Evolutionary conservation across 2,329 filamentous ascomycete genomes (phyloP), one percentile per base, ranked within the genome.

Genomic region (Exophiala xenobiotica): DNA sequence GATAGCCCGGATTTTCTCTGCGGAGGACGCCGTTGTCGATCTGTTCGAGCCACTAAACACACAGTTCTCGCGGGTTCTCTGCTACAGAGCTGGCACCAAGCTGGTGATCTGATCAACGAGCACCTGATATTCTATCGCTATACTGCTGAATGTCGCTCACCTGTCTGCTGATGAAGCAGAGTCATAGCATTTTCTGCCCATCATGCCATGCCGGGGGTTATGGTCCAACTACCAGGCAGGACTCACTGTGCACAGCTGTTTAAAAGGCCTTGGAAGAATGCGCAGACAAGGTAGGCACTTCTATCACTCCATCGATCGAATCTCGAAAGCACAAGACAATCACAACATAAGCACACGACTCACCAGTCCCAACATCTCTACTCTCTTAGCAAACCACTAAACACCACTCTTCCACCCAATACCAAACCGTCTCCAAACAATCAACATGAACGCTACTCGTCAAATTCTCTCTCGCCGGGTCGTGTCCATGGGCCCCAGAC

Each of bases 361-460:
- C n/a, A n/a, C n/a, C n/a, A n/a, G n/a, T n/a, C n/a, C n/a, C n/a
- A n/a, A n/a, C n/a, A n/a, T n/a, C n/a, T n/a, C n/a, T n/a, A n/a
- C n/a, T n/a, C n/a, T n/a, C n/a, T n/a, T n/a, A n/a, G n/a, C n/a
- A n/a, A 7, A 33, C 24, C 51, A 46, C 44, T 37, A 11, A 26
- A 18, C 29, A 51, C 31, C 48, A 19, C 20, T 24, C 18, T 33
- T 19, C 19, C 43, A 46, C 27, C 42, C 31, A 51, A 24, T 38
- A 47, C 33, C 27, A 31, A 12, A 23, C 9, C 46, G 14, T 22
- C 20, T 27, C 31, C 31, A 29, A 31, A 20, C 27, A 16, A 35
- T 40, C 49, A 53, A 40, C 43, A 58, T 58, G 55, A 58, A 58
- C 52, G 52, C 52, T 18, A 29, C 43, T 46, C 43, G 52, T 35